Evolutionary conservation across 495 filamentous ascomycete genomes (phyloP).

Genomic region (Xylaria flabelliformis): DNA sequence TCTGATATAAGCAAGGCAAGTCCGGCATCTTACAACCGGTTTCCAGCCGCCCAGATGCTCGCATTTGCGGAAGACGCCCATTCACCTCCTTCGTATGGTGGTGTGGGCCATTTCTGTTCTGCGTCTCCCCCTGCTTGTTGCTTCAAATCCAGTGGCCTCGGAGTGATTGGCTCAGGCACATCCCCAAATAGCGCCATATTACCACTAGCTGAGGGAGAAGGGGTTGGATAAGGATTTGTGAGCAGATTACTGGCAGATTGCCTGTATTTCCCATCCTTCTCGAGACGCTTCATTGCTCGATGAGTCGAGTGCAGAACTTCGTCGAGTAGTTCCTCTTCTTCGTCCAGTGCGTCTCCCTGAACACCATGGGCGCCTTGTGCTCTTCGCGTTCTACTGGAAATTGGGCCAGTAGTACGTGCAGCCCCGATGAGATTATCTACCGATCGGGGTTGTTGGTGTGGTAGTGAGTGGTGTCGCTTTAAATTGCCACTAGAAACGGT

Average conservation of each 20-base stretch:
- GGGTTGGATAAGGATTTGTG: conserved; percentile 89
- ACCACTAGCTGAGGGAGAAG: conserved; percentile 85
- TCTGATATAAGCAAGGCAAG: conserved; percentile 22
- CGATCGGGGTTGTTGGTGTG: conserved; percentile 69
- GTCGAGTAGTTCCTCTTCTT: conserved; percentile 94
- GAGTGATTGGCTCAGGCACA: conserved; percentile 65
- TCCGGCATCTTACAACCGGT: conserved; percentile 51
- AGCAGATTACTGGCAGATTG: conserved; percentile 65
- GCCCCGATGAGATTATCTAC: conserved; percentile 66
- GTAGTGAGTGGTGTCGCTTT: conserved; percentile 77
- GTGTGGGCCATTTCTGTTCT: conserved; percentile 89
- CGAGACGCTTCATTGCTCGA: conserved; percentile 56
- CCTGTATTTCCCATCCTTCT: conserved; percentile 57
- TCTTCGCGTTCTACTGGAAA: conserved; percentile 84
- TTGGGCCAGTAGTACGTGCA: conserved; percentile 62
- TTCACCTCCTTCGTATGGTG: conserved; percentile 86
- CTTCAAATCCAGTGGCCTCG: conserved; percentile 61
- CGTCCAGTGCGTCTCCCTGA: conserved; percentile 91
- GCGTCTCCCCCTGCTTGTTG: conserved; percentile 51
- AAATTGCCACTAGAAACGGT: conserved; percentile 59
- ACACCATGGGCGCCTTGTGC: conserved; percentile 78
- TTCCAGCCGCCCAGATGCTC: conserved; percentile 74
- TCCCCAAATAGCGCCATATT: conserved; percentile 75
- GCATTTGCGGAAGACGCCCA: conserved; percentile 83
- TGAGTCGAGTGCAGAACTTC: conserved; percentile 68